Percentiles rank a stretch among this genome's conserved stretches.
phyloP scores from a whole-genome alignment of 495 filamentous ascomycete species.

The Penicillium lividum region DNA sequence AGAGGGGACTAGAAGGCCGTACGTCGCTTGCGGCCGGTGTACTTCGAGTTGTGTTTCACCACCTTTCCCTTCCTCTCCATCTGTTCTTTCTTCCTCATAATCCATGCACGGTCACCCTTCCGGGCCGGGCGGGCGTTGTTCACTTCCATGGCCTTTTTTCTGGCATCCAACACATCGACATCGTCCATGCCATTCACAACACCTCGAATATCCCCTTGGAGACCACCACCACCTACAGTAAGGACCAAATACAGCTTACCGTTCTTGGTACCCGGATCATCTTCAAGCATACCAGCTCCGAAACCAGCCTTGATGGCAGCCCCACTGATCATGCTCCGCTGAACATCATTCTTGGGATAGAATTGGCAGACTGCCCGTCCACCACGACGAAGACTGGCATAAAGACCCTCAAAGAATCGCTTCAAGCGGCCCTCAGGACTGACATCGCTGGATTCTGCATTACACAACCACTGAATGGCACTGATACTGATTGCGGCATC shows the following conservation, averaged over 20 bases:
- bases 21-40: conserved; percentile 86
- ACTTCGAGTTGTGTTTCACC: conserved; percentile 86
- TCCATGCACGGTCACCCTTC: conserved; percentile 88
- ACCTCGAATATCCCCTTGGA: conserved; percentile 78
- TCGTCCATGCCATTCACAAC: conserved; percentile 84
- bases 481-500: conserved; percentile 93
- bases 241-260: conserved; percentile 91
- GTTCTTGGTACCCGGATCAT: conserved; percentile 94
- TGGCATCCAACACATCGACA: conserved; percentile 75
- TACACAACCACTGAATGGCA: conserved; percentile 97
- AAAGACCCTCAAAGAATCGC: conserved; percentile 91
- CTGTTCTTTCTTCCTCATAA: conserved; percentile 92
- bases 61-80: conserved; percentile 93
- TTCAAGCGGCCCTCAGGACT: conserved; percentile 70
- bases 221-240: conserved; percentile 80
- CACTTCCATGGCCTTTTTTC: conserved; percentile 53
- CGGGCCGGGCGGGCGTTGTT: conserved; percentile 50
- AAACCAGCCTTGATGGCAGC: conserved; percentile 94
- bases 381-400: conserved; percentile 78
- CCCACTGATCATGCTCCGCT: conserved; percentile 84
- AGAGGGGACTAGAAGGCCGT: conserved; percentile 43
- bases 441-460: conserved; percentile 85
- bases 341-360: conserved; percentile 92
- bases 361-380: conserved; percentile 95
- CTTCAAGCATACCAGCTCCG: conserved; percentile 90